Base-by-base conservation (phyloP, 225 moss, liverwort and hornwort species). In the Pseudoscleropodium purum region DNA sequence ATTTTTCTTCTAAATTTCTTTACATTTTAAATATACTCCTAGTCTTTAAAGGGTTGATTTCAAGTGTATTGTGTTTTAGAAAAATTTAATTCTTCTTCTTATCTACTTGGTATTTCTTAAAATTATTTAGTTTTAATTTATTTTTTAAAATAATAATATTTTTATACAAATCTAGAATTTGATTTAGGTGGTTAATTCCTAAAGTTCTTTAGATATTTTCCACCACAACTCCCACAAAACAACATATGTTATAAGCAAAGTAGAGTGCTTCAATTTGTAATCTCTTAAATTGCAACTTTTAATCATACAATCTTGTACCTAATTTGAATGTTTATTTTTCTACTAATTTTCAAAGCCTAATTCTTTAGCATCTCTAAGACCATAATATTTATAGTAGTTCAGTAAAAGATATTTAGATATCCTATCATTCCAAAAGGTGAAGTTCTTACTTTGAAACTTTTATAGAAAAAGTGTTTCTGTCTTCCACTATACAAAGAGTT, bases 401-500 rank as follows among this genome's bases (percentile, higher is more conserved):
- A 49, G 12, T 33, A 49, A 11, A 1, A n/a, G n/a, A n/a, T n/a
- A n/a, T n/a, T n/a, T n/a, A 16, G 0, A 6, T 75, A 18, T 47
- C 6, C 6, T 18, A 45, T 18, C 30, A 74, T 18, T 75, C 4
- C 18, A 11, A 47, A 45, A 75, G 31, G 18, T 31, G 19, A 75
- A 31, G 11, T 75, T 45, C 31, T 19, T 47, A 31, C 19, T 31
- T 47, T 75, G 11, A 30, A 74, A 74, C 2, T 3, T 74, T 45
- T 18, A 3, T 10, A 29, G 8, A 47, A 43, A 41, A 75, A 33
- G 2, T 33, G 0, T 1, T 75, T 47, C 9, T 49, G 6, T 33
- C 33, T 49, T 75, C 33, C 0, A 5, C 7, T 7, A 0, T 4
- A 11, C 11, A 1, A 49, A 0, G 7, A 29, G 0, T 49, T 47